Evolutionary conservation across 768 basidiomycete species (phyloP).

Genomic region (Collybiopsis luxurians): DNA sequence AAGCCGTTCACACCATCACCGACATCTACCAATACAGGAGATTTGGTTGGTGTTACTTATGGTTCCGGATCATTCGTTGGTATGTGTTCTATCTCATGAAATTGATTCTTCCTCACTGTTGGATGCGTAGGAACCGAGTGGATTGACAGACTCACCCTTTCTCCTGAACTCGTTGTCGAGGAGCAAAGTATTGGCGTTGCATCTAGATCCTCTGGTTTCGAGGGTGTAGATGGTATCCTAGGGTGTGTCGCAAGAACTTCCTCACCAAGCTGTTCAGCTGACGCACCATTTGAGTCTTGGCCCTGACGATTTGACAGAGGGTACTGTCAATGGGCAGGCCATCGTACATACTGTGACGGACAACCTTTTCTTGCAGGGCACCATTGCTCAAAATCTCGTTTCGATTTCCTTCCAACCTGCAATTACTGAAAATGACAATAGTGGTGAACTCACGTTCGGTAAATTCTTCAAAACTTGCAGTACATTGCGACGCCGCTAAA

Average conservation of each 20-base stretch:
- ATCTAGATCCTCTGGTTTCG: slow-evolving; percentile 37
- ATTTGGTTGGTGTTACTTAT: slow-evolving; percentile 46
- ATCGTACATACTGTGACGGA: slow-evolving; percentile 56
- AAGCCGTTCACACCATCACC: background rate
- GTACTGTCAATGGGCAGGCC: slow-evolving; percentile 23
- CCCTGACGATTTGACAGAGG: slow-evolving; percentile 46
- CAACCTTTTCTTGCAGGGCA: slow-evolving; percentile 41
- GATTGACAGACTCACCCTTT: slow-evolving; percentile 53
- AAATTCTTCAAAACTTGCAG: slow-evolving; percentile 14
- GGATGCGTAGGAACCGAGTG: slow-evolving; percentile 37
- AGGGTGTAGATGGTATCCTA: slow-evolving; percentile 59
- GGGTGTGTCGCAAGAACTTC: slow-evolving; percentile 43
- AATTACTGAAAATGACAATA: slow-evolving; percentile 26
- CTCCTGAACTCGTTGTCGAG: slow-evolving; percentile 43
- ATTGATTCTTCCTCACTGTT: background rate
- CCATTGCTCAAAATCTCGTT: slow-evolving; percentile 37
- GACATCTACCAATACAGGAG: background rate
- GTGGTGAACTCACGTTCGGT: slow-evolving; percentile 60
- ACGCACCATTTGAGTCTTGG: no score
- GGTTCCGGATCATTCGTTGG: slow-evolving; percentile 64
- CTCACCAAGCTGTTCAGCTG: no score
- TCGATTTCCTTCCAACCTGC: slow-evolving; percentile 53
- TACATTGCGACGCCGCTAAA: slow-evolving; percentile 9
- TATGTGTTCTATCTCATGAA: slow-evolving; percentile 12
- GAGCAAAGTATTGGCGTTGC: slow-evolving; percentile 68